Evolutionary conservation across 2,329 filamentous ascomycete genomes (phyloP), one percentile per base, ranked within the genome.

Genomic region (Calonectria pauciramosa): DNA sequence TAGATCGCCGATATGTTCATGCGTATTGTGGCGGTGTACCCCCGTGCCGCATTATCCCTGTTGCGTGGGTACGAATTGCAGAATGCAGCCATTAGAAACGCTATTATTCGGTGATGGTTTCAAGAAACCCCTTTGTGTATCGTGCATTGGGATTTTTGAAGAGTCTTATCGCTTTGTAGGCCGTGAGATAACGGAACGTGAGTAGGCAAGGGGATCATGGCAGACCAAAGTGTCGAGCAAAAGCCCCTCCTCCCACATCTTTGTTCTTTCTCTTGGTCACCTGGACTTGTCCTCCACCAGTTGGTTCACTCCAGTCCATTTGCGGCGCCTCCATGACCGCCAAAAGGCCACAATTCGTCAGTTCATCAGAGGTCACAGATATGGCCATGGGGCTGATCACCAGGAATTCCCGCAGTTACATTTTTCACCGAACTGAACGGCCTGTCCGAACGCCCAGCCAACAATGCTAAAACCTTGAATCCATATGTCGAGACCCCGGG

Each of bases 351-450:
- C 38, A 3, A 36, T 16, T 38, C 4, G 28, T 38, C 23, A 41
- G 56, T 41, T 63, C 56, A 26, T 41, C 1, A 16, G 28, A 41
- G 14, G 36, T 26, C 34, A 41, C 6, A 63, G 34, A 9, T 30
- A 23, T 41, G 23, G 34, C 34, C 26, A 63, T 63, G 56, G 56
- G 56, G 56, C 56, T 41, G 56, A 41, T 63, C 41, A 63, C 4
- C 34, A 41, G n/a, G 56, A 63, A 63, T 63, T 63, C 56, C 56
- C 56, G 38, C 56, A 63, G 56, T 63, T 63, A 63, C 56, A 63
- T 63, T 63, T 41, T 63, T 16, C 36, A 41, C 34, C 9, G 20
- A 38, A 41, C 23, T n/a, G 56, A 63, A 41, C 5, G 23, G 28
- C 10, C 23, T 11, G 23, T 54, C 56, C 18, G 23, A 18, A 28